phyloP scores from a whole-genome alignment of 352 stramenopile species.

The Salisapilia sapeloensis region DNA sequence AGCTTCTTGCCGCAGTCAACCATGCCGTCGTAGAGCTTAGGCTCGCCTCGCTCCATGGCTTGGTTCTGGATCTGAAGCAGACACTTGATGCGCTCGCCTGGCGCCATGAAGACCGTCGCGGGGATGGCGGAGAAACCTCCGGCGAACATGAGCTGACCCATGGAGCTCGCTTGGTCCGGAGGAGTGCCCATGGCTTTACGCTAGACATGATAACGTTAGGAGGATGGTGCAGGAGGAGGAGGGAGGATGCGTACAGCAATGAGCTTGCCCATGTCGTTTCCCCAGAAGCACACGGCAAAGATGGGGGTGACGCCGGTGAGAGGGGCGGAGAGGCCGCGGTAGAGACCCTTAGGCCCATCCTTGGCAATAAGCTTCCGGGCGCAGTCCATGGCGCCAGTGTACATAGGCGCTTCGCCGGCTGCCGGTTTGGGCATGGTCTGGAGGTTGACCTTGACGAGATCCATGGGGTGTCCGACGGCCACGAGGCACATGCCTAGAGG shows the following conservation, averaged over 20 bases:
- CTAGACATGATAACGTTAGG: constrained; percentile 8
- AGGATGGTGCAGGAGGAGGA: constrained; percentile 1
- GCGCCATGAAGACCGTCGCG: constrained; percentile 86
- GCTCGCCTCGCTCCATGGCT: constrained; percentile 53
- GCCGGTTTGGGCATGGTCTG: constrained; percentile 75
- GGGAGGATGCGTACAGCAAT: constrained; percentile 45
- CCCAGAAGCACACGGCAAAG: constrained; percentile 96
- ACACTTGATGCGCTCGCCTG: constrained; percentile 95
- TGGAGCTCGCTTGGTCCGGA: constrained; percentile 41
- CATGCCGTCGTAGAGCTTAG: constrained; percentile 89
- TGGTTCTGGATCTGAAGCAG: constrained; percentile 87
- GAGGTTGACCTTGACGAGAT: constrained; percentile 93
- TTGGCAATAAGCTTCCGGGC: constrained; percentile 84
- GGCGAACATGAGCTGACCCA: constrained; percentile 80
- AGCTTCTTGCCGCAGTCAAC: constrained; percentile 89
- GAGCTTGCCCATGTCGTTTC: constrained; percentile 92
- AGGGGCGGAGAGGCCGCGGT: constrained; percentile 91
- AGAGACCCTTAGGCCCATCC: constrained; percentile 84
- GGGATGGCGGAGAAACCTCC: constrained; percentile 83
- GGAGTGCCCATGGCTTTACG: constrained; percentile 40
- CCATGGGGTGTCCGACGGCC: constrained; percentile 87
- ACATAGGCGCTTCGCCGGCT: constrained; percentile 41
- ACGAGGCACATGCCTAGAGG: constrained; percentile 77
- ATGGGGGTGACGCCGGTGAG: constrained; percentile 91
- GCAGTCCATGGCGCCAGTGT: constrained; percentile 81